phyloP scores from a whole-genome alignment of 176 grass and related monocot genomes.

The Bothriochloa decipiens region DNA sequence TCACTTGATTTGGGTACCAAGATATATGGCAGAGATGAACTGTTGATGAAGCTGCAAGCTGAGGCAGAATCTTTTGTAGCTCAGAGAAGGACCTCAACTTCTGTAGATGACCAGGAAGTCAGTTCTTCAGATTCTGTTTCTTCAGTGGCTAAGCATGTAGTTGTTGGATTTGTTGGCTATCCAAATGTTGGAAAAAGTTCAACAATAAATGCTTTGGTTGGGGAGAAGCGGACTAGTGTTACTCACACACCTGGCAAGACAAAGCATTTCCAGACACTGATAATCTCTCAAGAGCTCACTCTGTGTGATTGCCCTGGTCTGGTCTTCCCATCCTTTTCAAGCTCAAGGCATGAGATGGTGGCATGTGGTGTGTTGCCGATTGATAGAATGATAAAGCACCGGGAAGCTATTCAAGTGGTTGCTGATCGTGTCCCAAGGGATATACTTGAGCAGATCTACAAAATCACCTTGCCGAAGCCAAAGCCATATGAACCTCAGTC shows the following conservation, averaged over 20 bases:
- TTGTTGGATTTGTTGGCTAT: constrained; percentile 97
- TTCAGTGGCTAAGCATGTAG: constrained; percentile 62
- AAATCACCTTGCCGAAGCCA: constrained; percentile 71
- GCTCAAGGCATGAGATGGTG: constrained; percentile 96
- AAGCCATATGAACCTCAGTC: constrained; percentile 71
- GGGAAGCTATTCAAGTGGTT: constrained; percentile 80
- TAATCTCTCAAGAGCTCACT: constrained; percentile 87
- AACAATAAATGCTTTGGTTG: constrained; percentile 94
- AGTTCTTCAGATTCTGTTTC: constrained; percentile 54
- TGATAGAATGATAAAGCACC: constrained; percentile 81
- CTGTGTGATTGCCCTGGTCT: constrained; percentile 92
- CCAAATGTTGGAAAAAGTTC: constrained; percentile 99
- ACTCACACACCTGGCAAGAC: constrained; percentile 96
- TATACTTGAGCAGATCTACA: constrained; percentile 70
- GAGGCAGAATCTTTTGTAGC: constrained; percentile 78
- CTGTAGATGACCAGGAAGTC: constrained; percentile 23
- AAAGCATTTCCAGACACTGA: constrained; percentile 95
- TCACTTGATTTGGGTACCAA: constrained; percentile 65
- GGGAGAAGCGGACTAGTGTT: constrained; percentile 83
- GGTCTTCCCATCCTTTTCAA: constrained; percentile 96
- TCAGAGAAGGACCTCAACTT: constrained; percentile 33
- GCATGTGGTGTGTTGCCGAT: constrained; percentile 91
- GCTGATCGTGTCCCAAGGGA: constrained; percentile 69
- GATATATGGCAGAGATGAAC: constrained; percentile 79
- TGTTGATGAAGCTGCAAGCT: constrained; percentile 74